A percentile compares a stretch with the other conserved stretches of the same genome.
These are phyloP conservation scores for Rhizophagus sp. DNA, from an alignment of 192 early-diverging fungal species.

Conservation along the genomic window DNA sequence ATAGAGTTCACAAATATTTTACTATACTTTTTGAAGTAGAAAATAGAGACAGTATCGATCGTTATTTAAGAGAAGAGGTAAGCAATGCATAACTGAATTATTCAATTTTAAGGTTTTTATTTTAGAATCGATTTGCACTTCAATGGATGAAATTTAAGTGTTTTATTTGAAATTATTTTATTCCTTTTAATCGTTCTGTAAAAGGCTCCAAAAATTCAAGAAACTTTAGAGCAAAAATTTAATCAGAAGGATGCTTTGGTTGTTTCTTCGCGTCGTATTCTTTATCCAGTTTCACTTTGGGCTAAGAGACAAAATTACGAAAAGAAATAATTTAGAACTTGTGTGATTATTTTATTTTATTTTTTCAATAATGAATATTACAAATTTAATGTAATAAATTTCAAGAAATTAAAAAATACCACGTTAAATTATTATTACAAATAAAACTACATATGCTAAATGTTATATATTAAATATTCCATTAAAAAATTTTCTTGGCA, in stretches of 20 bases:
- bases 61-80: conserved; percentile 19
- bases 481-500: neutral
- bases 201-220: conserved; percentile 17
- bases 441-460: neutral
- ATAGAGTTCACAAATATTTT: conserved; percentile 20
- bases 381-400: neutral
- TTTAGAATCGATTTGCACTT: neutral
- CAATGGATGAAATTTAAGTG: neutral
- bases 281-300: conserved; percentile 22
- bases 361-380: neutral
- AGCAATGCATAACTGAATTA: neutral
- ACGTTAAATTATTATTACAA: neutral
- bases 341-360: neutral
- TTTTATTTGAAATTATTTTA: neutral
- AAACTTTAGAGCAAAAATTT: conserved; percentile 17
- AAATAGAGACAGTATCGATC: conserved; percentile 14
- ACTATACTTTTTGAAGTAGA: conserved; percentile 20
- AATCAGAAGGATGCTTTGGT: conserved; percentile 23
- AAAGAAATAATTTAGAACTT: neutral
- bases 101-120: too few species aligned
- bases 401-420: neutral
- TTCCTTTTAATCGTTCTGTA: neutral
- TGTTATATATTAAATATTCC: neutral
- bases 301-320: neutral
- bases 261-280: conserved; percentile 11